Evolutionary conservation across 495 filamentous ascomycete species (phyloP).

Genomic region (Podospora sp.): DNA sequence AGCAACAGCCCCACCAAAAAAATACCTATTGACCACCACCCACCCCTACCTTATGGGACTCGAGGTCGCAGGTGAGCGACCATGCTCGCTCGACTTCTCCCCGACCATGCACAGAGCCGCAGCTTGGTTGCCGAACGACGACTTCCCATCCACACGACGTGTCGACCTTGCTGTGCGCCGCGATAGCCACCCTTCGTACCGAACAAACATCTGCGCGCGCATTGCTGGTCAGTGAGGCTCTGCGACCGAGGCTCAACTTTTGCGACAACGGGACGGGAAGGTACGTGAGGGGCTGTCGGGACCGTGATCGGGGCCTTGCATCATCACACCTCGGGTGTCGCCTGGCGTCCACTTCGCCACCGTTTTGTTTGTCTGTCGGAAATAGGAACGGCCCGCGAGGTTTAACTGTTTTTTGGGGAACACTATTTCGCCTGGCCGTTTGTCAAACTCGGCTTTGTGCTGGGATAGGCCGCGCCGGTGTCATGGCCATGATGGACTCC

Average conservation of each 20-base stretch:
- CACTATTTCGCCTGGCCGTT: neutral
- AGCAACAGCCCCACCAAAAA: neutral
- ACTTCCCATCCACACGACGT: neutral
- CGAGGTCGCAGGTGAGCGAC: conserved; percentile 1
- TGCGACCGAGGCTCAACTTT: neutral
- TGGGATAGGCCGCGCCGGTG: neutral
- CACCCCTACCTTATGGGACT: neutral
- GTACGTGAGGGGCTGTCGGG: conserved; percentile 6
- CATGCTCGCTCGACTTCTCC: neutral
- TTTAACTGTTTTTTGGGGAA: too few species aligned
- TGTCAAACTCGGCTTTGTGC: neutral
- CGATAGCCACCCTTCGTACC: neutral
- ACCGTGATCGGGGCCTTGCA: neutral
- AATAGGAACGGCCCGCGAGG: too few species aligned
- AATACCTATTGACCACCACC: neutral
- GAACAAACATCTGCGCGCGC: neutral
- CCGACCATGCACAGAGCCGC: neutral
- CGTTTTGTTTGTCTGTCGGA: too few species aligned
- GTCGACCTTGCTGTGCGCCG: neutral
- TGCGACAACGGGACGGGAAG: neutral
- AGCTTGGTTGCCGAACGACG: neutral
- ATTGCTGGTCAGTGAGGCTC: too few species aligned
- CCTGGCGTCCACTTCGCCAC: neutral
- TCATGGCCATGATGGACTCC: conserved; percentile 48
- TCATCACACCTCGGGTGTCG: neutral